Conservation (phyloP, 768 basidiomycete genomes). For the Boletus fagicola region DNA sequence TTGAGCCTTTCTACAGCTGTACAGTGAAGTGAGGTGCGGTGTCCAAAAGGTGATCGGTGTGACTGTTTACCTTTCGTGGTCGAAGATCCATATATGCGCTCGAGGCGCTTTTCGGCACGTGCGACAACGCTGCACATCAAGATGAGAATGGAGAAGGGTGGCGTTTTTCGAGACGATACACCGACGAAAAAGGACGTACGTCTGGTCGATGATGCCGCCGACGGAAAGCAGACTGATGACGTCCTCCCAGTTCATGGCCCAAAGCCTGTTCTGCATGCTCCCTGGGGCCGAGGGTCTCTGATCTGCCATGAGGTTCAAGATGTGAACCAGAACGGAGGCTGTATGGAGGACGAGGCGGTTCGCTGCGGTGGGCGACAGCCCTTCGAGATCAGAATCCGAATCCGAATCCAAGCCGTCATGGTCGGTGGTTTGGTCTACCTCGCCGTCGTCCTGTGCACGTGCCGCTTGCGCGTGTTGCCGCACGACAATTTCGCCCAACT, state of each 20-base stretch:
- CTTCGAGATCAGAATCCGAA: slow-evolving; percentile 33
- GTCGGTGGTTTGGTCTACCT: slow-evolving; percentile 10
- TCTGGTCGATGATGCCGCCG: slow-evolving; percentile 34
- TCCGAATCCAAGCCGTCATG: slow-evolving; percentile 26
- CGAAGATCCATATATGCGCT: slow-evolving; percentile 29
- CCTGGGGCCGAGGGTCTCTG: slow-evolving; percentile 54
- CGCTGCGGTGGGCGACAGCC: slow-evolving; percentile 27
- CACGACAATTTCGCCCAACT: slow-evolving; percentile 42
- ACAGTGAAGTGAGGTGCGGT: neutral
- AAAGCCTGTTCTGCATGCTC: slow-evolving; percentile 64
- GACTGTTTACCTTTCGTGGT: slow-evolving; percentile 14
- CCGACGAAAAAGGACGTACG: slow-evolving; percentile 17
- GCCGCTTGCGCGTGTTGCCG: slow-evolving; percentile 11
- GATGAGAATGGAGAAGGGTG: neutral
- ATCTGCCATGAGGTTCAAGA: slow-evolving; percentile 53
- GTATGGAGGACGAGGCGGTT: slow-evolving; percentile 43
- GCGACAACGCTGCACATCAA: slow-evolving; percentile 18
- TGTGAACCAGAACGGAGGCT: slow-evolving; percentile 45
- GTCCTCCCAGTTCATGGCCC: slow-evolving; percentile 60
- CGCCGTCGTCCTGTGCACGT: slow-evolving; percentile 10
- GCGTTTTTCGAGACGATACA: neutral
- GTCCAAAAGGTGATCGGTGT: neutral
- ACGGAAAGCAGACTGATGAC: slow-evolving; percentile 55
- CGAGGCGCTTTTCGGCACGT: slow-evolving; percentile 30
- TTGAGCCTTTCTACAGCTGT: slow-evolving; percentile 20